Conservation (phyloP, 768 basidiomycete genomes). For the Gautieria morchelliformis region DNA sequence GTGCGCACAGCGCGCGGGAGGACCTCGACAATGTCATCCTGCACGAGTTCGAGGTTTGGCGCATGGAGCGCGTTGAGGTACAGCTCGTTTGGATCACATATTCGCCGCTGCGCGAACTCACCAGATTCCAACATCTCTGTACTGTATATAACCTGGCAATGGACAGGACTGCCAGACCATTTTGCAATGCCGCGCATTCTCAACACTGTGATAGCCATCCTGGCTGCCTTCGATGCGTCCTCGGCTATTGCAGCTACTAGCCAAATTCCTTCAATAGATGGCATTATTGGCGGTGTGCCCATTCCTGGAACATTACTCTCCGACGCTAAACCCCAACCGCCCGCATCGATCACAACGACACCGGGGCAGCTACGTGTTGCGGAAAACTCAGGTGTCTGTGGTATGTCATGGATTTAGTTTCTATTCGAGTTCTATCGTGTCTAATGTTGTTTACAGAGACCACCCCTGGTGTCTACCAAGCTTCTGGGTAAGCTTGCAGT, state of each 20-base stretch:
- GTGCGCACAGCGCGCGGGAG: conserved; percentile 11
- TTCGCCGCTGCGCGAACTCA: conserved; percentile 10
- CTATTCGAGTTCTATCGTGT: neutral
- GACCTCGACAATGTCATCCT: conserved; percentile 10
- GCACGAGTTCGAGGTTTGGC: conserved; percentile 12
- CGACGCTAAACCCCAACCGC: conserved; percentile 1
- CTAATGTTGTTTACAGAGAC: conserved; percentile 30
- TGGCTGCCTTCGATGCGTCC: neutral
- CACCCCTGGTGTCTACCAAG: conserved; percentile 50
- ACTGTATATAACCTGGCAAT: too few relatives aligned
- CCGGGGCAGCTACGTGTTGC: conserved; percentile 45
- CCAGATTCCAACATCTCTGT: too few relatives aligned
- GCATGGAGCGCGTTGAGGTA: conserved; percentile 12
- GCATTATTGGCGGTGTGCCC: conserved; percentile 40
- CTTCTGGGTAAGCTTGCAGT: conserved; percentile 26
- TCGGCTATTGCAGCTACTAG: neutral
- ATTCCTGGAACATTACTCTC: neutral
- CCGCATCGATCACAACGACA: neutral
- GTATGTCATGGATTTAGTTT: conserved; percentile 20
- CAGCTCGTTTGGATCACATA: conserved; percentile 11
- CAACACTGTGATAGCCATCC: neutral
- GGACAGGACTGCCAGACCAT: too few relatives aligned
- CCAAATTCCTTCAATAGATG: conserved; percentile 41
- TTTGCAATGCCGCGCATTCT: neutral
- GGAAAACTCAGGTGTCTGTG: conserved; percentile 56